Evolutionary conservation across 352 stramenopile genomes (phyloP), one percentile per base, ranked within the genome.

Genomic region (Globisporangium ultimum): DNA sequence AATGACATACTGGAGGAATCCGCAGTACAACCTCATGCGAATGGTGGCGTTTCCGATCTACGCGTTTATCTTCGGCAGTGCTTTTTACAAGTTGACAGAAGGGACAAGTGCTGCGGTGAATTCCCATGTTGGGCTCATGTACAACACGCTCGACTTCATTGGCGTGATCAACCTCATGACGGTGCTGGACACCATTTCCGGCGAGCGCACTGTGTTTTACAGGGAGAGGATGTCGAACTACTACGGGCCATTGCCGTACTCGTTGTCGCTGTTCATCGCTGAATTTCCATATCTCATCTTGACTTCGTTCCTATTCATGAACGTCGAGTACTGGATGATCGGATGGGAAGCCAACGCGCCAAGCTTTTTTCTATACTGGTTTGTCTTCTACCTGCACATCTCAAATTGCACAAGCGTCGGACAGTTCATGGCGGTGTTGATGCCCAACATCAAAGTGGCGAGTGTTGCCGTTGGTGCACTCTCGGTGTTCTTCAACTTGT

Each of bases 71-170:
- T 89, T 91, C 48, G 80, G 80, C 24, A 87, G 72, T 20, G 83
- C 73, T 22, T 92, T 90, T 53, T 88, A 75, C 55, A 57, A 88
- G 42, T 42, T 88, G 28, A 36, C 28, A 6, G 64, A 77, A 12
- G 74, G 45, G 63, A 24, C 59, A 50, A 49, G 22, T 20, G 40
- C 43, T 75, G 82, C 60, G 57, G 47, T 50, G 59, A 88, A 81
- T 55, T 86, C 75, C 62, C 73, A 83, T 63, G 58, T 88, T 20
- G 74, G 71, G 21, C 58, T 86, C 9, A 86, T 87, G 36, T 86
- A 84, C 71, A 88, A 85, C 69, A 81, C 60, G 36, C 78, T 85
- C 71, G 78, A 85, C 45, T 84, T 86, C 62, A 86, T 88, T 52
- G 68, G 74, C 7, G 28, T 36, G 28, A 36, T 36, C 28, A 36